These are phyloP conservation scores for Nadsonia starkeyi-henricii DNA, from an alignment of 1,139 yeast genomes.

Conservation along the genomic window DNA sequence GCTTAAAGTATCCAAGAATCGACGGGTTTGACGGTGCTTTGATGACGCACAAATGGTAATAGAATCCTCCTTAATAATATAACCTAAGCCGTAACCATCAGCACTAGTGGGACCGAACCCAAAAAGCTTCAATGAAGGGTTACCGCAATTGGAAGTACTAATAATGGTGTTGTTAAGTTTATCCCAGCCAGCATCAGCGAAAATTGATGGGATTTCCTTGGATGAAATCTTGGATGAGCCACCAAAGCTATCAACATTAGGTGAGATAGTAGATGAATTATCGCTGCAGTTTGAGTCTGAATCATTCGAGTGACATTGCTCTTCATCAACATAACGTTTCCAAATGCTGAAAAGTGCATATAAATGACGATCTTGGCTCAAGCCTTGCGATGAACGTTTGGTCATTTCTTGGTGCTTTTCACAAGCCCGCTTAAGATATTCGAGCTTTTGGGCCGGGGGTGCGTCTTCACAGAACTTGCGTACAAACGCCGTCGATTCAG, in stretches of 20 bases:
- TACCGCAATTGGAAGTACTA: slow-evolving; percentile 65
- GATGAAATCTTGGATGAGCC: slow-evolving; percentile 3
- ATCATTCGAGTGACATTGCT: slow-evolving; percentile 14
- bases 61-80: slow-evolving; percentile 74
- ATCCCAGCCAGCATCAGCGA: slow-evolving; percentile 70
- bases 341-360: slow-evolving; percentile 81
- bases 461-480: slow-evolving; percentile 72
- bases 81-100: slow-evolving; percentile 86
- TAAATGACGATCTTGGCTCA: slow-evolving; percentile 82
- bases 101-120: slow-evolving; percentile 90
- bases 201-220: slow-evolving; percentile 41
- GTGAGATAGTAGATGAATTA: slow-evolving; percentile 2
- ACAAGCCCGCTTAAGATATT: slow-evolving; percentile 55
- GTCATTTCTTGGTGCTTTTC: slow-evolving; percentile 55
- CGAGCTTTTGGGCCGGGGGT: slow-evolving; percentile 46
- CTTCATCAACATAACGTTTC: slow-evolving; percentile 53
- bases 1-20: slow-evolving; percentile 64
- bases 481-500: slow-evolving; percentile 69
- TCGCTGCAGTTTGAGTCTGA: slow-evolving; percentile 7
- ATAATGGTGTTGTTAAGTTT: slow-evolving; percentile 50
- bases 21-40: slow-evolving; percentile 76
- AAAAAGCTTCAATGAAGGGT: slow-evolving; percentile 72
- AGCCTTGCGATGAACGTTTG: slow-evolving; percentile 53
- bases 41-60: slow-evolving; percentile 80
- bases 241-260: slow-evolving; percentile 5